Evolutionary conservation across 2,329 filamentous ascomycete species (phyloP), one percentile per base, ranked within the genome.

Genomic region (Thielaviopsis ethacetica): DNA sequence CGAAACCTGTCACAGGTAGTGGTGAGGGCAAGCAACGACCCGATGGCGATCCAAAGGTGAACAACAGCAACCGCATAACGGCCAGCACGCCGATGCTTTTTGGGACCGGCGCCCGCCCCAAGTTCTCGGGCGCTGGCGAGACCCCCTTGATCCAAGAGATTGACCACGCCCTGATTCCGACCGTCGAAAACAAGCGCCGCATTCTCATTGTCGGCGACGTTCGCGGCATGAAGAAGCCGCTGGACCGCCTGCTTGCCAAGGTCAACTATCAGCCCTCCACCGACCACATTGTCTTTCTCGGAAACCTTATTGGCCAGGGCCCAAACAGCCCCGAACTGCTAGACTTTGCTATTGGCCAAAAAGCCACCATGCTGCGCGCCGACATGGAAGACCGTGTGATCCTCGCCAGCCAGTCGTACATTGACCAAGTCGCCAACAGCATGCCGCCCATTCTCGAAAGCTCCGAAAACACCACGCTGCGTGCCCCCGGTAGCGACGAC

Each of bases 321-420:
- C 89, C 91, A 12, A 84, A 95, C 70, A 91, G 87, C 34, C 66
- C 77, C 0, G 88, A 84, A 44, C 88, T 95, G 0, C 76, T 97
- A 54, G 80, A 85, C 60, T 75, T 90, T 50, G 84, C 88, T 44
- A 86, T 89, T 68, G 71, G 79, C 15, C 72, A 91, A 44, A 80
- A 81, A 56, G 91, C 91, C 22, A 88, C 84, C 30, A 88, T 83
- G 62, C 89, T 97, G 9, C 84, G 91, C 56, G 93, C 93, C 19
- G 96, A 96, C 71, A 88, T 95, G 71, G 93, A 98, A 68, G 91
- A 97, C 68, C 79, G 83, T 22, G 76, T 96, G 21, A 76, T 97
- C n/a, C 76, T 85, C 9, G 78, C 83, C 1, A 53, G 44, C 34
- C 49, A 56, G 17, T 53, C 56, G 6, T 61, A 58, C 34, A 26